Evolutionary conservation across 2,329 filamentous ascomycete species (phyloP).

Genomic region (Pyrenophora graminea): DNA sequence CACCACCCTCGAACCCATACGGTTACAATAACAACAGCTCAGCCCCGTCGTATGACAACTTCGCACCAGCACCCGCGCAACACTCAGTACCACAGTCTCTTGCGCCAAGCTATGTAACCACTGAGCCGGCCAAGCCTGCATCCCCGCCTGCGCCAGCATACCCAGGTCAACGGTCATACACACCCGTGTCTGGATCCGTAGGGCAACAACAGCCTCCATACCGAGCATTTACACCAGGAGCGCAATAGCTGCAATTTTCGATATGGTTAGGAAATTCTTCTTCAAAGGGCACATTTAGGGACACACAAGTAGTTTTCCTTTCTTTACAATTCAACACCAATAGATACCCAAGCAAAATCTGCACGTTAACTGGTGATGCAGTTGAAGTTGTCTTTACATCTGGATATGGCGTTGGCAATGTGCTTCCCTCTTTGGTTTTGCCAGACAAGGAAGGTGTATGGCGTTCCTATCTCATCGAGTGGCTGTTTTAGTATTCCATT

Average conservation of each 20-base stretch:
- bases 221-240: slow-evolving; percentile 9
- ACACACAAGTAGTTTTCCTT: background rate
- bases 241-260: background rate
- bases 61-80: slow-evolving; percentile 1
- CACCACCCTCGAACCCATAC: slow-evolving; percentile 7
- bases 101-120: background rate
- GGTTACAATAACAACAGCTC: slow-evolving; percentile 1
- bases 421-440: too few relatives aligned
- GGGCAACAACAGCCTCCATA: slow-evolving; percentile 4
- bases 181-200: background rate
- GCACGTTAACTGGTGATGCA: too few relatives aligned
- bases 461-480: too few relatives aligned
- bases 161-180: slow-evolving; percentile 7
- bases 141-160: slow-evolving; percentile 4
- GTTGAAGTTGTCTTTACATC: too few relatives aligned
- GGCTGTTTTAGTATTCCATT: too few relatives aligned
- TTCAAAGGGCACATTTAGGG: slow-evolving; percentile 5
- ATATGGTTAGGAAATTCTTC: background rate
- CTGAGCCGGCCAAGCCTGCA: background rate
- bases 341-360: too few relatives aligned
- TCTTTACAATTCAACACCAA: too few relatives aligned
- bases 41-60: slow-evolving; percentile 4
- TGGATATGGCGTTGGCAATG: too few relatives aligned
- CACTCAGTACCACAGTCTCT: background rate
- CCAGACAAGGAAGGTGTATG: too few relatives aligned